Conservation (phyloP, 768 basidiomycete species). For the Tulasnella sp. region DNA sequence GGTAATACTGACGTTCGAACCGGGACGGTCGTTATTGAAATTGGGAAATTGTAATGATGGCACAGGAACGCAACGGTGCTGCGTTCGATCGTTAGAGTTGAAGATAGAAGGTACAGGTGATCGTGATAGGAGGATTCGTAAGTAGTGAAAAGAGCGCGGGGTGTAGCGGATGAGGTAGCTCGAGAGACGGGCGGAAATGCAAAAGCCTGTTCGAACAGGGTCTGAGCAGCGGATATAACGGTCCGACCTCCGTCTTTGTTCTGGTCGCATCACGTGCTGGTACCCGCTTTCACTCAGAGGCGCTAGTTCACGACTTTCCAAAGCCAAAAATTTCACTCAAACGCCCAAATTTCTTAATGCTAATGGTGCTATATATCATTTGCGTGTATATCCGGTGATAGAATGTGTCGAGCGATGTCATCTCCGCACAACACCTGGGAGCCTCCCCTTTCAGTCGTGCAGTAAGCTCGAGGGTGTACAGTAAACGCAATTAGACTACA, state of each 20-base stretch:
- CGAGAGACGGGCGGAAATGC: not conserved
- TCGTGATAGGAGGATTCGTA: constrained; percentile 1
- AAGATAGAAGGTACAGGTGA: constrained; percentile 1
- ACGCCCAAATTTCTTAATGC: too few relatives aligned
- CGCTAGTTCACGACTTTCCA: not conserved
- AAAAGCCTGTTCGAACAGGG: not conserved
- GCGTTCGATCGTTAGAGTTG: not conserved
- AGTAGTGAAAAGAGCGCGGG: not conserved
- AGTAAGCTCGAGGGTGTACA: not conserved
- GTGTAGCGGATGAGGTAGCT: constrained; percentile 1
- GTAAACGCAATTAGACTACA: not conserved
- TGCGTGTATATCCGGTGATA: too few relatives aligned
- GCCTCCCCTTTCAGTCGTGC: not conserved
- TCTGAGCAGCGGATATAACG: not conserved
- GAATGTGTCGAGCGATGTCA: not conserved
- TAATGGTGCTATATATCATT: too few relatives aligned
- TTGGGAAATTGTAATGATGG: not conserved
- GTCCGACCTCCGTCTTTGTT: not conserved
- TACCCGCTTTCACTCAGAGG: not conserved
- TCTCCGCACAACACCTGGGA: not conserved
- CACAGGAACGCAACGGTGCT: not conserved
- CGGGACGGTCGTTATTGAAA: constrained; percentile 3
- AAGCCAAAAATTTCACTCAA: too few relatives aligned
- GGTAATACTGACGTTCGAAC: constrained; percentile 7
- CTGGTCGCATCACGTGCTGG: not conserved